Conservation (phyloP, 202 grass and related monocot species). For the Miscanthus sacchariflorus region DNA sequence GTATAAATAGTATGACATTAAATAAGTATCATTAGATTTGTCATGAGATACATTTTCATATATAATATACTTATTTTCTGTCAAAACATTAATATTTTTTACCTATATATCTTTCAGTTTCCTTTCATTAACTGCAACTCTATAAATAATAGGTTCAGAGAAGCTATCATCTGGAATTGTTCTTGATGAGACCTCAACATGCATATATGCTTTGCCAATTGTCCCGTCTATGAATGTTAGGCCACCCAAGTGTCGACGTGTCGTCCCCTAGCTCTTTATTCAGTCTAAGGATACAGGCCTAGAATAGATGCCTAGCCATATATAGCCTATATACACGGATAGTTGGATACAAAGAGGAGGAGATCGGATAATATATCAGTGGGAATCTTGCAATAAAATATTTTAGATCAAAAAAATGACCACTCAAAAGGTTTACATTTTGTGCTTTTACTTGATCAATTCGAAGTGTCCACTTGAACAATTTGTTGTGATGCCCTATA, state of each 20-base stretch:
- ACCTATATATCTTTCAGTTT: not conserved
- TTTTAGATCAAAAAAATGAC: no score
- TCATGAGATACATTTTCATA: no score
- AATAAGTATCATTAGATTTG: no score
- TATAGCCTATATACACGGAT: not conserved
- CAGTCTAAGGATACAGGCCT: not conserved
- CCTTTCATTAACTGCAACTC: not conserved
- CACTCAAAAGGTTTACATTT: not conserved
- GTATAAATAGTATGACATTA: no score
- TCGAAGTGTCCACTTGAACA: not conserved
- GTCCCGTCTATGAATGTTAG: no score
- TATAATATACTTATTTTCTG: no score
- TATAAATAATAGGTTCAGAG: not conserved
- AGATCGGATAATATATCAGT: no score
- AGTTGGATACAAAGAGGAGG: not conserved
- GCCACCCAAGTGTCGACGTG: no score
- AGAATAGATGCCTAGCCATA: not conserved
- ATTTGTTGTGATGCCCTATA: not conserved
- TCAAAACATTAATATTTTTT: no score
- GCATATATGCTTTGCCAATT: not conserved
- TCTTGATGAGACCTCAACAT: not conserved
- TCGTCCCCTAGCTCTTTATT: no score
- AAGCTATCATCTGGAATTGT: not conserved
- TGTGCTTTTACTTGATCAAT: not conserved
- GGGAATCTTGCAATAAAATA: not conserved